Conservation (phyloP, 2,329 filamentous ascomycete genomes). For the Monascus ruber region DNA sequence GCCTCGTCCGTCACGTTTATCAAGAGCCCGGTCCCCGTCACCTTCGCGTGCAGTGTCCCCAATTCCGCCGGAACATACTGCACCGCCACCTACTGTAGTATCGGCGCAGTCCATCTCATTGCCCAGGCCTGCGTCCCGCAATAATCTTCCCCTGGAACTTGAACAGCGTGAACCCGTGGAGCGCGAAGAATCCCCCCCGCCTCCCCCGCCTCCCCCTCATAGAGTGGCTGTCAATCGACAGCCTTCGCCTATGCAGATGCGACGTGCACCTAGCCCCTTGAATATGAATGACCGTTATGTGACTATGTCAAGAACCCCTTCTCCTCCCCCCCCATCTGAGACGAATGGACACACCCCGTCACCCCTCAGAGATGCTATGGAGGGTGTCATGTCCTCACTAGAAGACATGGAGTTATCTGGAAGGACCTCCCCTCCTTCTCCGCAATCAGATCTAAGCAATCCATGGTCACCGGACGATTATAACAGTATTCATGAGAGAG, state of each 20-base stretch:
- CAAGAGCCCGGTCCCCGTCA: not conserved
- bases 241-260: conserved; percentile 9
- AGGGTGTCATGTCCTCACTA: conserved; percentile 91
- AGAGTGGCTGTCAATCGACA: conserved; percentile 42
- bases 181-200: conserved; percentile 63
- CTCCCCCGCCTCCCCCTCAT: conserved; percentile 74
- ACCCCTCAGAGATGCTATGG: conserved; percentile 87
- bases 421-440: conserved; percentile 38
- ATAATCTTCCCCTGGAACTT: conserved; percentile 22
- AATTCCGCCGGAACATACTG: not conserved
- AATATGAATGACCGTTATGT: conserved; percentile 32
- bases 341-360: conserved; percentile 69
- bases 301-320: conserved; percentile 34
- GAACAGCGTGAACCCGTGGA: conserved; percentile 40
- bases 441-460: conserved; percentile 43
- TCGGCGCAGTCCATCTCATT: conserved; percentile 5
- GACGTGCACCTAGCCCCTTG: conserved; percentile 21
- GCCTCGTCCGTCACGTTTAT: conserved; percentile 10
- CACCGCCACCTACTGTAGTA: conserved; percentile 7
- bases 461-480: conserved; percentile 92
- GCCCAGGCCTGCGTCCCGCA: conserved; percentile 15
- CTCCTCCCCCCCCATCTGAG: conserved; percentile 46
- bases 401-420: conserved; percentile 67
- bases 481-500: conserved; percentile 37
- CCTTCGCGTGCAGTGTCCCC: conserved; percentile 2